phyloP scores from a whole-genome alignment of 75 land plant genomes.

The Selaginella tamariscina region DNA sequence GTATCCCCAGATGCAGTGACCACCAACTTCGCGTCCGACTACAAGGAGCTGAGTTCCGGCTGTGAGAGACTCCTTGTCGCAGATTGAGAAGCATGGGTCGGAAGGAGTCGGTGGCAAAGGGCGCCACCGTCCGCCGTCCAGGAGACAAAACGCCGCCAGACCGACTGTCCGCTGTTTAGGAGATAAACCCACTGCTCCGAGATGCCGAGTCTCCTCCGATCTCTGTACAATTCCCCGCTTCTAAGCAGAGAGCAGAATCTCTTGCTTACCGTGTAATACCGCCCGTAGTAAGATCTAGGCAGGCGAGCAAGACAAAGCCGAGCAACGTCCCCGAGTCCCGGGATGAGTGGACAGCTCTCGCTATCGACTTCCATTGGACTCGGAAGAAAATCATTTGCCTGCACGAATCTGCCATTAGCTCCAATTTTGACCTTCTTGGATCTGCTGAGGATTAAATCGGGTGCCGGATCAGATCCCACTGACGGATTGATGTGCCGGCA shows the following conservation, averaged over 20 bases:
- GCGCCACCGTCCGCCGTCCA: conserved; percentile 19
- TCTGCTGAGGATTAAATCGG: neutral
- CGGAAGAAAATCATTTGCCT: too few relatives aligned
- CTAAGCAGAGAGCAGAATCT: conserved; percentile 1
- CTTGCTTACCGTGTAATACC: conserved; percentile 10
- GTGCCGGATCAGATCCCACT: neutral
- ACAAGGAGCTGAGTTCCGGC: conserved; percentile 63
- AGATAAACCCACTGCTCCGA: conserved; percentile 47
- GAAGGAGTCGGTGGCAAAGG: conserved; percentile 39
- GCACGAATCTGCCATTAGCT: neutral
- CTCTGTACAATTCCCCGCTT: conserved; percentile 30
- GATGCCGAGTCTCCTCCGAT: conserved; percentile 30
- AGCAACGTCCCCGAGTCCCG: conserved; percentile 34
- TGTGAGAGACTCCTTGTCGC: conserved; percentile 53
- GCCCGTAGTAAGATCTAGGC: conserved; percentile 7
- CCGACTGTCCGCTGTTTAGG: conserved; percentile 29
- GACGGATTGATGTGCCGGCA: neutral
- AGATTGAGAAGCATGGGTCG: conserved; percentile 34
- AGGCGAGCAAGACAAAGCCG: conserved; percentile 20
- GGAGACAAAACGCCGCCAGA: conserved; percentile 44
- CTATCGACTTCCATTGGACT: neutral
- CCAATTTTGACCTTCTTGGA: neutral
- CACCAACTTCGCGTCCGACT: conserved; percentile 35
- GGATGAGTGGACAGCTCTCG: conserved; percentile 14
- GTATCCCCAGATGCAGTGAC: conserved; percentile 49